Base-by-base conservation (phyloP, 2,329 filamentous ascomycete genomes). In the Pezicula rhizophila region DNA sequence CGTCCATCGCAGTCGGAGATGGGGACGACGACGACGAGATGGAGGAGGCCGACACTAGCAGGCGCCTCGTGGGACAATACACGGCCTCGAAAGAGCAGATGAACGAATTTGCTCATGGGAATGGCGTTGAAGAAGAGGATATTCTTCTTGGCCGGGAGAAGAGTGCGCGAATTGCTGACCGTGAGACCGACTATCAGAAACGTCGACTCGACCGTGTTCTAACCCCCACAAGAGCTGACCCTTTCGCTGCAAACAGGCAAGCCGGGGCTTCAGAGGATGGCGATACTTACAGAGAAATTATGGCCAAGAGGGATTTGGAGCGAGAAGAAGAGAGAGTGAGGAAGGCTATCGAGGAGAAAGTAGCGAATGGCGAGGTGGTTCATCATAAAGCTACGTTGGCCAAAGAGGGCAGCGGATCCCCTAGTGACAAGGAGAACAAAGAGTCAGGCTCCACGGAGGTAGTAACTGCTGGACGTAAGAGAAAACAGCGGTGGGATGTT, bases 101-200 rank as follows among this genome's bases (percentile, higher is more conserved):
- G 64, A 89, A 96, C 65, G 93, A 99, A 70, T 95, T 96, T 70
- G 85, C 92, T 20, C 83, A 81, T 47, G 91, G 91, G 48, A 77
- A 78, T 53, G 91, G 88, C 39, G 89, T 92, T 23, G 92, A 95
- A 66, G 92, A 96, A 70, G 89, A 92, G 51, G 95, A 99, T 62
- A 85, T 92, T 6, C 75, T 99, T 54, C 78, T 90, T 45, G 87
- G 86, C 40, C 82, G 80, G 58, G 93, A 97, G 74, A 88, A 92
- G 70, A 88, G 89, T 66, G 90, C 87, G 50, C 85, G 92, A 60
- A 97, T 99, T 64, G 77, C 85, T 52, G 92, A 95, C 65, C 86
- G 93, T 62, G 92, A 97, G 74, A 95, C 90, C 55, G 92, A 97
- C 64, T 99, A 99, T 66, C 95, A 99, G 71, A 96, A 95, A 71